A percentile compares a stretch with the other conserved stretches of the same genome.
These are phyloP conservation scores for Nymphaea colorata DNA, from an alignment of 164 flowering plant species.

Conservation along the genomic window DNA sequence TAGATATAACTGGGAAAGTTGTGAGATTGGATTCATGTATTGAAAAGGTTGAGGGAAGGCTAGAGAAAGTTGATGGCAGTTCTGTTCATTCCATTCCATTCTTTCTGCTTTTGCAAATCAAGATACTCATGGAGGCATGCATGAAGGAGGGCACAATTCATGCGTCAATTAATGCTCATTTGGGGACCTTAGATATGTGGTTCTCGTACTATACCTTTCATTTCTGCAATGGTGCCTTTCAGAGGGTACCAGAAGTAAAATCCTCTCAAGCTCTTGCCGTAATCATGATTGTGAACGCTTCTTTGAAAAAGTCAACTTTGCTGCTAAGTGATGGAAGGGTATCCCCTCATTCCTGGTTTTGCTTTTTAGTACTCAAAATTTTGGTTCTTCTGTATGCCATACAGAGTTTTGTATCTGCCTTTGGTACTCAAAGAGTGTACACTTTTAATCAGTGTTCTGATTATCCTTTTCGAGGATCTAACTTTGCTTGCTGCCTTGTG, in stretches of 20 bases:
- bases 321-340: conserved; percentile 88
- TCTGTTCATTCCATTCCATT: conserved; percentile 40
- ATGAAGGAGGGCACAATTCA: conserved; percentile 11
- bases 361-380: no score
- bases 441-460: no score
- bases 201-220: conserved; percentile 50
- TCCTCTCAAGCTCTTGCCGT: conserved; percentile 23
- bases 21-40: conserved; percentile 22
- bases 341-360: conserved; percentile 5
- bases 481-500: no score
- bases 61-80: conserved; percentile 24
- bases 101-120: conserved; percentile 36
- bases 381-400: no score
- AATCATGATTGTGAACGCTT: conserved; percentile 21
- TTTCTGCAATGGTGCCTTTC: conserved; percentile 34
- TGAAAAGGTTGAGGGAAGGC: conserved; percentile 34
- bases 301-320: conserved; percentile 50
- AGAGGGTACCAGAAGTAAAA: conserved; percentile 21
- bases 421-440: no score
- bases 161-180: conserved; percentile 20
- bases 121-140: conserved; percentile 26
- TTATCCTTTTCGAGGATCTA: no score
- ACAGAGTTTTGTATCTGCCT: no score
- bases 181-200: conserved; percentile 48
- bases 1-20: conserved; percentile 18